Evolutionary conservation across 2,329 filamentous ascomycete species (phyloP).

Genomic region (Neocatenulostroma microsporum): DNA sequence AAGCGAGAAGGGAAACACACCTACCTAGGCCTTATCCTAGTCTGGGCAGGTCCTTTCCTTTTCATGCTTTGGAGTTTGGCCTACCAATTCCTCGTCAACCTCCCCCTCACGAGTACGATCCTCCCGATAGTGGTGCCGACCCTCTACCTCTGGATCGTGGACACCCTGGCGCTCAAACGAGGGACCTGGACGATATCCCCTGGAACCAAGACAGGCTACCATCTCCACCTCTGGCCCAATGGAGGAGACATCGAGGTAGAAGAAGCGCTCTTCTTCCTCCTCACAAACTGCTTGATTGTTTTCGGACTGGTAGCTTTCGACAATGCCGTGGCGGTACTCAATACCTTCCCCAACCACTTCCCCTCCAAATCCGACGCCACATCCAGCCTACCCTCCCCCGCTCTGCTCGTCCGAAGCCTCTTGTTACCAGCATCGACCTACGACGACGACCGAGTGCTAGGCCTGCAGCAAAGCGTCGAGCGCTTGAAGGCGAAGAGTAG

Average conservation of each 20-base stretch:
- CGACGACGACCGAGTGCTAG: conserved; percentile 50
- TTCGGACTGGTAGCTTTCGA: conserved; percentile 63
- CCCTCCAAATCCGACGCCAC: no score
- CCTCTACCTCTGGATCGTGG: conserved; percentile 63
- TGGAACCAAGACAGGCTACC: conserved; percentile 60
- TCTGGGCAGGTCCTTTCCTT: conserved; percentile 61
- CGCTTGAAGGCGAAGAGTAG: conserved; percentile 58
- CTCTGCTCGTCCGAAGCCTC: conserved; percentile 47
- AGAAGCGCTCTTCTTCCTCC: conserved; percentile 65
- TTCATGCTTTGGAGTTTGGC: conserved; percentile 57
- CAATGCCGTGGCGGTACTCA: conserved; percentile 57
- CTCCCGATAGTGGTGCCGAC: conserved; percentile 58
- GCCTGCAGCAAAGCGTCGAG: conserved; percentile 51
- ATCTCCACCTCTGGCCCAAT: conserved; percentile 54
- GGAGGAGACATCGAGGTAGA: conserved; percentile 69
- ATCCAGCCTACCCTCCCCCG: conserved; percentile 43
- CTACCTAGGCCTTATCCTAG: conserved; percentile 62
- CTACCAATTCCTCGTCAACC: conserved; percentile 54
- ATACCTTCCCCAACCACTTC: conserved; percentile 55
- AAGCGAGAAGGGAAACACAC: conserved; percentile 45
- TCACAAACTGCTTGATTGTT: conserved; percentile 62
- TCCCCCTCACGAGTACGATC: conserved; percentile 52
- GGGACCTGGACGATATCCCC: conserved; percentile 65
- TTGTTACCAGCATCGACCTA: conserved; percentile 44
- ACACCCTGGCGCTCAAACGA: conserved; percentile 57